Evolutionary conservation across 176 grass and related monocot species (phyloP).

Genomic region (Guadua angustifolia): DNA sequence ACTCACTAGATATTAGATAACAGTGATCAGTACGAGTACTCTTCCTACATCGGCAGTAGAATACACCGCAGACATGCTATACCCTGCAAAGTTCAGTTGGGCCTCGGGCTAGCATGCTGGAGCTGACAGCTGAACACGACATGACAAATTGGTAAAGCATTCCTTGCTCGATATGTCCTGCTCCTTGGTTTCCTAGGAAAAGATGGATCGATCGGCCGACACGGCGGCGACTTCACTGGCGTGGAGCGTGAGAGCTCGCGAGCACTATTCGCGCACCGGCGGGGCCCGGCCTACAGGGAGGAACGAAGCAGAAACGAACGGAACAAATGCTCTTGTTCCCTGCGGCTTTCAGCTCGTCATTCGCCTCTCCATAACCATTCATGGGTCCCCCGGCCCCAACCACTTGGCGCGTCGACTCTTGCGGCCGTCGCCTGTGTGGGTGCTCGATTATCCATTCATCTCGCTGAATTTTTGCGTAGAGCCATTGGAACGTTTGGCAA

Average conservation of each 20-base stretch:
- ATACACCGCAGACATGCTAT: no score
- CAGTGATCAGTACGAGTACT: no score
- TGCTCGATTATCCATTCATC: neutral
- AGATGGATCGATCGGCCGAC: neutral
- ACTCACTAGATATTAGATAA: no score
- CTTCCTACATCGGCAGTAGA: no score
- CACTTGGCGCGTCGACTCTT: neutral
- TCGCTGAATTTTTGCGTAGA: neutral
- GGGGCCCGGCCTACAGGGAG: neutral
- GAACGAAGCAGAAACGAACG: neutral
- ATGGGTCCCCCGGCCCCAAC: neutral
- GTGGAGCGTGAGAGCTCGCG: conserved; percentile 31
- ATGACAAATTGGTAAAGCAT: conserved; percentile 4
- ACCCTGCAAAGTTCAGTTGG: neutral
- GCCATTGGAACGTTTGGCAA: neutral
- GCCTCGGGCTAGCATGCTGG: neutral
- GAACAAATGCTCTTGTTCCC: conserved; percentile 23
- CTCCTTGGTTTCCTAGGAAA: conserved; percentile 5
- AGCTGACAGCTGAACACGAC: neutral
- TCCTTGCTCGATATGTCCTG: conserved; percentile 23
- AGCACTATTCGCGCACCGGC: neutral
- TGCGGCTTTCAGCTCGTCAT: neutral
- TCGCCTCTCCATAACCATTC: neutral
- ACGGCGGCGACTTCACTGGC: neutral
- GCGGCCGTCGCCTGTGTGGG: neutral